phyloP scores from a whole-genome alignment of 2,329 filamentous ascomycete genomes.

The Podosphaera leucotricha region DNA sequence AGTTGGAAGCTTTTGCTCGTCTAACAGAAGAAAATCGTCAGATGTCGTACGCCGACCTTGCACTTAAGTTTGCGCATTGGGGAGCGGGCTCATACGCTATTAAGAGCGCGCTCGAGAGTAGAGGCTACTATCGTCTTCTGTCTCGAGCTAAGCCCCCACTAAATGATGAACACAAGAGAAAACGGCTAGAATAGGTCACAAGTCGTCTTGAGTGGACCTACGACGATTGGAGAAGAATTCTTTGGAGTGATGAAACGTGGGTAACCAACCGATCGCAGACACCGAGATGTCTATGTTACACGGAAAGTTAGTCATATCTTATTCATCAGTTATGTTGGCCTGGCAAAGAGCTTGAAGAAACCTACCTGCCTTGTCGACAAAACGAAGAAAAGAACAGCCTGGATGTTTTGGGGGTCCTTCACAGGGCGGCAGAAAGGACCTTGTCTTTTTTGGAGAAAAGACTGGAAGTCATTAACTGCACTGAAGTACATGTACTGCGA shows the following conservation, averaged over 20 bases:
- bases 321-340: no score
- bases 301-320: neutral
- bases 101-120: neutral
- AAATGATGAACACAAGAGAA: neutral
- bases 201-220: neutral
- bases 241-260: neutral
- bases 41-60: neutral
- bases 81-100: neutral
- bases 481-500: no score
- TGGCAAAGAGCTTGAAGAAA: no score
- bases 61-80: neutral
- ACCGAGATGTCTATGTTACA: neutral
- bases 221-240: neutral
- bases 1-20: neutral
- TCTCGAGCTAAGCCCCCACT: neutral
- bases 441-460: no score
- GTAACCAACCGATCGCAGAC: no score
- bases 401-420: no score
- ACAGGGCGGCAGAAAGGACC: no score
- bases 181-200: neutral
- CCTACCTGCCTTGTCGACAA: no score
- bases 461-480: no score
- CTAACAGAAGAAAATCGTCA: neutral
- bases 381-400: no score
- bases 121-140: neutral